phyloP scores from a whole-genome alignment of 1,284 basidiomycete genomes.

The Austroboletus olivaceoglutinosus region DNA sequence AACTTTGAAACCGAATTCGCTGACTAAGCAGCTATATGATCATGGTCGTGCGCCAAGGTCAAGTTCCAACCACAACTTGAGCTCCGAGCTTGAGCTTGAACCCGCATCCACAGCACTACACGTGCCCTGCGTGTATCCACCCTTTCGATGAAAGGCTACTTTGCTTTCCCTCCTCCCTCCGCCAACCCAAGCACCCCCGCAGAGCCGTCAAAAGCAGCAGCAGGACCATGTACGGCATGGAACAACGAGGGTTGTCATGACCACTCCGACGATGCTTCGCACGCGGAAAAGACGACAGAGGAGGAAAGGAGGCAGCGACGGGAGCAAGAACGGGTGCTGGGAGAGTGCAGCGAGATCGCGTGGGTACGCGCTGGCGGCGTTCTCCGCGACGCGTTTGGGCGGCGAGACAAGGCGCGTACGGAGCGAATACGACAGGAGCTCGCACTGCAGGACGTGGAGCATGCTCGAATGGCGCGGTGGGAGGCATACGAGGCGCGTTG shows the following conservation, averaged over 20 bases:
- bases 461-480: constrained; percentile 38
- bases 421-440: constrained; percentile 28
- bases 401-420: constrained; percentile 50
- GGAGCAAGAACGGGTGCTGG: constrained; percentile 33
- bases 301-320: constrained; percentile 21
- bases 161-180: constrained; percentile 24
- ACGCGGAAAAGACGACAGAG: constrained; percentile 8
- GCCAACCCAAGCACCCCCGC: not conserved
- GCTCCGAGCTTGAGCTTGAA: too few species aligned
- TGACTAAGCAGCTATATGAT: too few species aligned
- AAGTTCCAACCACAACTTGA: too few species aligned
- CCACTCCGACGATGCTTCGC: not conserved
- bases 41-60: too few species aligned
- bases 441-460: constrained; percentile 22
- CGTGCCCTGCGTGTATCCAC: too few species aligned
- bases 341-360: constrained; percentile 47
- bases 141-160: constrained; percentile 23
- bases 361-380: constrained; percentile 60
- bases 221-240: constrained; percentile 4
- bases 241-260: not conserved
- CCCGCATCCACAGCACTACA: too few species aligned
- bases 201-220: not conserved
- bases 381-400: constrained; percentile 49
- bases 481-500: constrained; percentile 49
- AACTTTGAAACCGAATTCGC: too few species aligned